Percentiles rank a stretch among this genome's conserved stretches.
phyloP scores from a whole-genome alignment of 2,329 filamentous ascomycete species.

The Pseudogymnoascus sp. region DNA sequence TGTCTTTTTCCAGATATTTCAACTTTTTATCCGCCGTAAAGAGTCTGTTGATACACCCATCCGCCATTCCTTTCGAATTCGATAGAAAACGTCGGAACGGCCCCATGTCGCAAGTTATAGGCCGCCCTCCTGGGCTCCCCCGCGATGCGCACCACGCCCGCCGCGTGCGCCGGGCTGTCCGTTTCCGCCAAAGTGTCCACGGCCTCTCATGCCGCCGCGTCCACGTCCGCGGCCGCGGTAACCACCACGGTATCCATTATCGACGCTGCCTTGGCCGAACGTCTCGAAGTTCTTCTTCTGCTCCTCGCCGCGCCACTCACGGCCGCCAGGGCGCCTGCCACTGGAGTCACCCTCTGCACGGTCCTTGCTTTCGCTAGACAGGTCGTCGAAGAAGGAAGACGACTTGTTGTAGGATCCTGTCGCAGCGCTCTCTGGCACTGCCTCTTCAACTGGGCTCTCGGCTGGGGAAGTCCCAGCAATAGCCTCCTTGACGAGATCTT shows the following conservation, averaged over 20 bases:
- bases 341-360: constrained; percentile 63
- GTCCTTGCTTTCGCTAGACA: constrained; percentile 88
- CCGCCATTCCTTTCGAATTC: neutral
- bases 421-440: constrained; percentile 36
- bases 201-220: constrained; percentile 39
- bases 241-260: constrained; percentile 66
- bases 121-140: constrained; percentile 11
- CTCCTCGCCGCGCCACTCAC: constrained; percentile 87
- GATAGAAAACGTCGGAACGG: neutral
- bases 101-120: constrained; percentile 17
- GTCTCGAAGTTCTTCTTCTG: constrained; percentile 96
- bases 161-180: constrained; percentile 18
- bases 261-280: constrained; percentile 92
- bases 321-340: constrained; percentile 63
- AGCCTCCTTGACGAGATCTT: constrained; percentile 79
- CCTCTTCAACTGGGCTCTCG: constrained; percentile 38
- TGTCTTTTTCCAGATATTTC: constrained; percentile 9
- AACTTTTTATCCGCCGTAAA: neutral
- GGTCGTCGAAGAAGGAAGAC: constrained; percentile 95
- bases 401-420: constrained; percentile 74
- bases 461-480: constrained; percentile 67
- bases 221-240: constrained; percentile 76
- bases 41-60: constrained; percentile 6
- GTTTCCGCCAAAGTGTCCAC: constrained; percentile 20
- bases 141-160: constrained; percentile 25